phyloP scores from a whole-genome alignment of 441 rosid species.

The Adansonia rubrostipa region DNA sequence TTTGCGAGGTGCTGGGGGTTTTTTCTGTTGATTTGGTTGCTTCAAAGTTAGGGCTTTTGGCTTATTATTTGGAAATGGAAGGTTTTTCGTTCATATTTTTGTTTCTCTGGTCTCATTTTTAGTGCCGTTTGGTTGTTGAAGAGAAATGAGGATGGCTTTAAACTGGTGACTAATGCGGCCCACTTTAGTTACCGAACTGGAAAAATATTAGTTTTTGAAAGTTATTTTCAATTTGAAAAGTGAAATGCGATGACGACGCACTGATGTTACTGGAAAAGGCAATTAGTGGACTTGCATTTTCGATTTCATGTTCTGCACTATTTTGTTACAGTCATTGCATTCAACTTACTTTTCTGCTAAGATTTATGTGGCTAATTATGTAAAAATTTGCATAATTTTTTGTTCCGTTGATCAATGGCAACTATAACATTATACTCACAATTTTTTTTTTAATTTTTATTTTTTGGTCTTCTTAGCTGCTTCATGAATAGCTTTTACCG shows the following conservation, averaged over 20 bases:
- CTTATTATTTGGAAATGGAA: background rate
- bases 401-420: background rate
- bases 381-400: background rate
- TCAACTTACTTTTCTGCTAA: background rate
- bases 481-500: background rate
- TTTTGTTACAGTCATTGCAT: background rate
- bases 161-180: background rate
- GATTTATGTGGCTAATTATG: background rate
- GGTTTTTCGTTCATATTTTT: background rate
- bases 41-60: constrained; percentile 47
- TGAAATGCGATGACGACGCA: background rate
- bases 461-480: background rate
- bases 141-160: background rate
- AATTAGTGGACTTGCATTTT: background rate
- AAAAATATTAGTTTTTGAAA: background rate
- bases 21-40: constrained; percentile 2
- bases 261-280: background rate
- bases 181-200: background rate
- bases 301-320: background rate
- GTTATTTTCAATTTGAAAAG: background rate
- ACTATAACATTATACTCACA: background rate
- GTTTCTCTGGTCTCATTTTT: background rate
- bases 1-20: constrained; percentile 15
- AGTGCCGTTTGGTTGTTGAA: background rate
- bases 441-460: background rate